Percentiles rank a stretch among this genome's conserved stretches.
These are phyloP conservation scores for Barnettozyma californica DNA, from an alignment of 805 yeast genomes.

Conservation along the genomic window DNA sequence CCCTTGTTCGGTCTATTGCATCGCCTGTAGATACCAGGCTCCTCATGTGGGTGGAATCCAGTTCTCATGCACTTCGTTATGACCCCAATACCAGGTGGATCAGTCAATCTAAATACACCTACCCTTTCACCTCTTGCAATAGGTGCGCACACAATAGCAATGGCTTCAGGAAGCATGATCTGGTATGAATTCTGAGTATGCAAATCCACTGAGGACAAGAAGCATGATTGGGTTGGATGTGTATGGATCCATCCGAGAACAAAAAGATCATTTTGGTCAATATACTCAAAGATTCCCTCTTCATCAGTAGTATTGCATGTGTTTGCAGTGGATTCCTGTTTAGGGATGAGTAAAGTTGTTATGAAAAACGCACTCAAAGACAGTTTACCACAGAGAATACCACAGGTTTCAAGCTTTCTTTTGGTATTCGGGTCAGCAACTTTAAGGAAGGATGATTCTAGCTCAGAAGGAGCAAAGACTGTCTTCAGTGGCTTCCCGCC, in stretches of 20 bases:
- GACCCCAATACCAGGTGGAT: conserved; percentile 57
- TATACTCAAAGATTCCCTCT: conserved; percentile 48
- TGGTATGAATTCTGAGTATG: conserved; percentile 69
- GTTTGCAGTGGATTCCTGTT: conserved; percentile 56
- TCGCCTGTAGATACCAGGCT: conserved; percentile 41
- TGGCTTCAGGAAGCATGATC: conserved; percentile 63
- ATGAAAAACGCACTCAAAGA: conserved; percentile 57
- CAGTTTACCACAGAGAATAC: conserved; percentile 60
- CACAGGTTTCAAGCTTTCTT: conserved; percentile 56
- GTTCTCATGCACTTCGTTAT: conserved; percentile 44
- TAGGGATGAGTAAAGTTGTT: conserved; percentile 57
- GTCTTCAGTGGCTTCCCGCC: conserved; percentile 52
- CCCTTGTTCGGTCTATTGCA: conserved; percentile 39
- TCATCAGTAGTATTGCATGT: conserved; percentile 60
- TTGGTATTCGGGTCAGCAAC: conserved; percentile 46
- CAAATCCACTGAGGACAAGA: conserved; percentile 57
- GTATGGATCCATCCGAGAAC: conserved; percentile 75
- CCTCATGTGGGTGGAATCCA: conserved; percentile 62
- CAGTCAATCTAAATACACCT: conserved; percentile 58
- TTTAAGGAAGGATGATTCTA: conserved; percentile 39
- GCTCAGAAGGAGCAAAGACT: conserved; percentile 41
- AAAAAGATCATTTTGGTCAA: conserved; percentile 51
- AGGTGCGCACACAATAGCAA: conserved; percentile 66
- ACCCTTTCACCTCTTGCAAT: conserved; percentile 34
- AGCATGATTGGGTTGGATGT: conserved; percentile 70